Evolutionary conservation across 106 monocot species (phyloP), one percentile per base, ranked within the genome.

Genomic region (Agapanthus africanus): DNA sequence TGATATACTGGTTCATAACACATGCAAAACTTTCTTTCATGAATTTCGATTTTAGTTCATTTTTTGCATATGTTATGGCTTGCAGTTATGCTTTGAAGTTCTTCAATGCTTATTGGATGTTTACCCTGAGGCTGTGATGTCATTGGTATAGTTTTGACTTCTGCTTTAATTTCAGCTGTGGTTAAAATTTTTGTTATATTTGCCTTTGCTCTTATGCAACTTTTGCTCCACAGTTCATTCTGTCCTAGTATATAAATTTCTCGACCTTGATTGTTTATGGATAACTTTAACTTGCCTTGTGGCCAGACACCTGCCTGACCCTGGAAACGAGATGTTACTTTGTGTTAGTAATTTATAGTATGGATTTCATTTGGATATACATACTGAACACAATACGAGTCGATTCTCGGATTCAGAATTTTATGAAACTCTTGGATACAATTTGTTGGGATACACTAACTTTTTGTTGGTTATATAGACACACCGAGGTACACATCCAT

Each of bases 11-110:
- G 57, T 57, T 28, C 44, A 64, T 26, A 25, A 40, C 22, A 16
- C 27, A 15, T 51, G 22, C 59, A 56, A 25, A 36, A 37, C 44
- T 38, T 21, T 41, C 70, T 40, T 21, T 71, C 28, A 88, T 4
- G 16, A 19, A 22, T 21, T 32, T 32, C 57, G 37, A 31, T 33
- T 62, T 61, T 34, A 32, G 32, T 49, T 37, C 18, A 52, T 37
- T 18, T 70, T 66, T 40, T 64, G 2, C 23, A 54, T 63, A 56
- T 42, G 3, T 57, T 54, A 31, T 54, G 32, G 42, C 39, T 37
- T 80, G 70, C 87, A 99, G 97, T 54, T 93, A 67, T 90, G 93
- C 70, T 99, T 90, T 78, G 79, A 92, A 79, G 68, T 93, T 78
- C 79, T 87, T 75, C 76, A 72, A 15, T 90, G 77, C 81, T 60